Evolutionary conservation across 495 filamentous ascomycete genomes (phyloP).

Genomic region (Penicillium soppii): DNA sequence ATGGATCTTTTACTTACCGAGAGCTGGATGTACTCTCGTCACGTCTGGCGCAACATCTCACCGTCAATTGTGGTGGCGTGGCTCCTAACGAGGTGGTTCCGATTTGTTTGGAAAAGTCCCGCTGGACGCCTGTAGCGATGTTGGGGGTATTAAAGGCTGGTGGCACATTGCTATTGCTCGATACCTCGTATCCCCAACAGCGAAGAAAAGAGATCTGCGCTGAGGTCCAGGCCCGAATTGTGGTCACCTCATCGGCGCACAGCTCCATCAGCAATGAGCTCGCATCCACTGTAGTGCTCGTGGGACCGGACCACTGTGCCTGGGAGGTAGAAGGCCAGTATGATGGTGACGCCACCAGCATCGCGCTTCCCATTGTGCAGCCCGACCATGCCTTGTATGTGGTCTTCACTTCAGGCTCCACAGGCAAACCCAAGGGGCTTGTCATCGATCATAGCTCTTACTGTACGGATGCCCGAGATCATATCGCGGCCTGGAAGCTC

Average conservation of each 20-base stretch:
- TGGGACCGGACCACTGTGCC: no score
- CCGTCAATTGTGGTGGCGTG: slow-evolving; percentile 17
- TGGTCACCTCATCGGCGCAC: no score
- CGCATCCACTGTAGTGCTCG: no score
- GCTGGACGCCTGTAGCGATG: slow-evolving; percentile 39
- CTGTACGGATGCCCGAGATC: slow-evolving; percentile 31
- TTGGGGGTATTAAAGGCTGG: slow-evolving; percentile 42
- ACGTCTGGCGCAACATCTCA: slow-evolving; percentile 25
- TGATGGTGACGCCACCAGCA: no score
- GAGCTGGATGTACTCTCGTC: slow-evolving; percentile 35
- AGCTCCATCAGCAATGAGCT: no score
- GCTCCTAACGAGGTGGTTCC: slow-evolving; percentile 37
- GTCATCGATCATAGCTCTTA: slow-evolving; percentile 29
- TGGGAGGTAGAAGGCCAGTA: no score
- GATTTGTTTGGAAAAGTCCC: slow-evolving; percentile 46
- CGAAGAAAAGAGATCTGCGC: no score
- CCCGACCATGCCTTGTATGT: slow-evolving; percentile 3
- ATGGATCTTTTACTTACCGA: slow-evolving; percentile 49
- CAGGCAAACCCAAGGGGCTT: slow-evolving; percentile 34
- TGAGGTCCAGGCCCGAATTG: no score
- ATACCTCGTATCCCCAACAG: neutral
- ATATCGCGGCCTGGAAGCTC: no score
- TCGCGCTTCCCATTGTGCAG: no score
- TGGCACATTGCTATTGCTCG: neutral
- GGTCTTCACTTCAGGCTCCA: slow-evolving; percentile 34